Evolutionary conservation across 225 moss, liverwort and hornwort species (phyloP).

Genomic region (Antitrichia curtipendula): DNA sequence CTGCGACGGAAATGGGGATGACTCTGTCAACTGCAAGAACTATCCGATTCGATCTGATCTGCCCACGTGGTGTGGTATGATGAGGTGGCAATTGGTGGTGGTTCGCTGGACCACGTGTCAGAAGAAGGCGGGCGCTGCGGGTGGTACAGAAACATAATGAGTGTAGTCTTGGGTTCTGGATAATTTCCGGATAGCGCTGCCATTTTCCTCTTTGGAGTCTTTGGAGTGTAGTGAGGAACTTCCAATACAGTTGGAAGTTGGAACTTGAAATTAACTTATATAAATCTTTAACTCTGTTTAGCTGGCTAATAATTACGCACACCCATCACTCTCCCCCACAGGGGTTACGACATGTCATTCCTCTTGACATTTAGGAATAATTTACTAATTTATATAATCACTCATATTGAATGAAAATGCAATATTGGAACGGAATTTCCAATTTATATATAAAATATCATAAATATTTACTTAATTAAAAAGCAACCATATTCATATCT

Average conservation of each 20-base stretch:
- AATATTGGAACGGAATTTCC: fast-evolving
- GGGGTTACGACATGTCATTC: fast-evolving
- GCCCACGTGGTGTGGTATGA: background rate
- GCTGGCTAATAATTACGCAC: background rate
- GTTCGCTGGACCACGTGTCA: background rate
- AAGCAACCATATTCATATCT: background rate
- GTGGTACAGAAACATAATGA: background rate
- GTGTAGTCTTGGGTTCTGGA: slow-evolving; percentile 1
- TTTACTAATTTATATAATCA: background rate
- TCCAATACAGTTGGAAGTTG: background rate
- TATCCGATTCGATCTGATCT: background rate
- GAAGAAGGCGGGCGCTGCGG: background rate
- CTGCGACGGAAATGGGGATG: background rate
- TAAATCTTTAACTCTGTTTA: background rate
- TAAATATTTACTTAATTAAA: background rate
- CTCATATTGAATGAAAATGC: background rate
- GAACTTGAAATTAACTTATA: background rate
- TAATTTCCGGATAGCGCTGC: slow-evolving; percentile 14
- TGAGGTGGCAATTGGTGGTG: background rate
- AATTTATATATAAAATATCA: too few species aligned
- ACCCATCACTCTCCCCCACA: too few species aligned
- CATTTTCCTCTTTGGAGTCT: background rate
- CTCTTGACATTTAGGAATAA: too few species aligned
- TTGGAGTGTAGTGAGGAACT: background rate
- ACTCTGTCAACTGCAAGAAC: background rate